Evolutionary conservation across 2,329 filamentous ascomycete genomes (phyloP), one percentile per base, ranked within the genome.

Genomic region (Aspergillus felis): DNA sequence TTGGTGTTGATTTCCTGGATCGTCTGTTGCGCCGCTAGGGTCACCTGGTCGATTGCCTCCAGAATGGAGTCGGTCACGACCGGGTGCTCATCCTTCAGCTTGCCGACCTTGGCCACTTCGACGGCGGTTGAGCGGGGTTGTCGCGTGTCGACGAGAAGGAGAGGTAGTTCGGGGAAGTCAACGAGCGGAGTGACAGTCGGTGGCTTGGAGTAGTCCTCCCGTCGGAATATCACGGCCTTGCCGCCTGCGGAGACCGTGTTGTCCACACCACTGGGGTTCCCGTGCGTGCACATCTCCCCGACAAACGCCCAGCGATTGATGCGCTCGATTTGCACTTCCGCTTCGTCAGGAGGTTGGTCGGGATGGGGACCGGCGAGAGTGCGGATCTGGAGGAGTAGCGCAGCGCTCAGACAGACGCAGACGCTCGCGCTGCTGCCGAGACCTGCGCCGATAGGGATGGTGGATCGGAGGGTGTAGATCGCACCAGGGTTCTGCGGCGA

Each of bases 231-330:
- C 1, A 99, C 92, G 0, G 92, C 94, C 76, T 96, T 97, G 57
- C 94, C 94, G 68, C 95, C 90, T 12, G 92, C 90, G 12, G 93
- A 84, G 28, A 99, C 93, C 2, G 94, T 99, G 74, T 99, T 99
- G 76, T 99, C 94, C 47, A 99, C 91, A 0, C 94, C 94, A 0
- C 91, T 96, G 0, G 94, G 94, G 69, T 96, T 97, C 41, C 93
- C 94, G 71, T 99, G 94, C 61, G 97, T 97, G 76, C 92, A 94
- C 86, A 97, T 89, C 74, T 99, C 94, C 25, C 89, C 89, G 0
- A 99, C 94, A 74, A 97, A 97, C 0, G 94, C 92, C 94, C 95
- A 99, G 60, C 90, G 85, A 75, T 99, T 99, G 77, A 99, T 97
- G 62, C 93, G 87, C 77, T 97, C 92, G 29, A 97, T 84, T 72